Evolutionary conservation across 306 rosid species (phyloP).

Genomic region (Vigna trinervia): DNA sequence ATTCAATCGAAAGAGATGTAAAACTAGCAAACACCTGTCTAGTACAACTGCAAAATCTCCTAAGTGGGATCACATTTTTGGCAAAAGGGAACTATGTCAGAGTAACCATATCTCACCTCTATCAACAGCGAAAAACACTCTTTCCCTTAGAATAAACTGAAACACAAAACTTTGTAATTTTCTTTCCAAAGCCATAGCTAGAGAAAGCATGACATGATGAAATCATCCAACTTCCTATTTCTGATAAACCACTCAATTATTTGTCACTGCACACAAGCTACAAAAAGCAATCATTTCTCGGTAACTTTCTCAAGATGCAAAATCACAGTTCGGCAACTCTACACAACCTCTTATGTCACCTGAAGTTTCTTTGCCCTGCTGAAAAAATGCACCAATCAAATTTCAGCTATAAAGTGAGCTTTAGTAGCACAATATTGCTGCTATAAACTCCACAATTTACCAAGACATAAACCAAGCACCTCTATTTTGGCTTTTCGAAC

Average conservation of each 20-base stretch:
- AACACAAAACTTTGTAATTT: conserved; percentile 43
- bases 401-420: conserved; percentile 56
- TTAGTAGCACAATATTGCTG: conserved; percentile 49
- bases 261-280: conserved; percentile 62
- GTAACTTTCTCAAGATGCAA: conserved; percentile 51
- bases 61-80: conserved; percentile 30
- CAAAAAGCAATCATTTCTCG: conserved; percentile 58
- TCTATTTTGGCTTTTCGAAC: conserved; percentile 50
- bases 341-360: conserved; percentile 56
- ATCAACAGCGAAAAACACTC: conserved; percentile 44
- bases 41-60: conserved; percentile 45
- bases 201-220: conserved; percentile 45
- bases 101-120: conserved; percentile 38
- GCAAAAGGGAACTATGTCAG: conserved; percentile 41
- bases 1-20: conserved; percentile 37
- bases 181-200: conserved; percentile 47
- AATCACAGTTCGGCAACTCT: conserved; percentile 57
- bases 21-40: conserved; percentile 37
- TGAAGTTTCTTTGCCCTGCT: conserved; percentile 46
- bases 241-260: conserved; percentile 62
- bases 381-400: conserved; percentile 59
- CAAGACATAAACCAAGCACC: conserved; percentile 62
- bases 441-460: conserved; percentile 60
- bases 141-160: conserved; percentile 41
- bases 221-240: conserved; percentile 57